These are phyloP conservation scores for Boletus pseudo-olivaceus DNA, from an alignment of 768 basidiomycete species.

Conservation along the genomic window DNA sequence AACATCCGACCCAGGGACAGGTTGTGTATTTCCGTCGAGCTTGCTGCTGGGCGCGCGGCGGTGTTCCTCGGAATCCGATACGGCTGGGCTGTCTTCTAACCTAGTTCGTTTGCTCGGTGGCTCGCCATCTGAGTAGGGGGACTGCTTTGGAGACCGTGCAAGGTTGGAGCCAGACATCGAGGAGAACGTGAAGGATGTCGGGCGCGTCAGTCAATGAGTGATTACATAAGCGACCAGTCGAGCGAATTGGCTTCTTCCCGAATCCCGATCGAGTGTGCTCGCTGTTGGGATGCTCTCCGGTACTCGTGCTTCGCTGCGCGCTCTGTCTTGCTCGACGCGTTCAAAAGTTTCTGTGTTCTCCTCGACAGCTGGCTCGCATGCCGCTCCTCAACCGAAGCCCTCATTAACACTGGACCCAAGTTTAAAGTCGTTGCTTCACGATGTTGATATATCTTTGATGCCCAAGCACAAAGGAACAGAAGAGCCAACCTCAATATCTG, in stretches of 20 bases:
- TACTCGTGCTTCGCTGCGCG: conserved; percentile 23
- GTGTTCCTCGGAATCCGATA: conserved; percentile 26
- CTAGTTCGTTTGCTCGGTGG: conserved; percentile 32
- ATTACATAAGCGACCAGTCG: conserved; percentile 21
- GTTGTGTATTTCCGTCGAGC: conserved; percentile 30
- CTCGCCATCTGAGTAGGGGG: conserved; percentile 12
- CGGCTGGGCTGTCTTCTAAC: conserved; percentile 13
- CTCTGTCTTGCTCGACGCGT: conserved; percentile 22
- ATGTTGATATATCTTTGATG: conserved; percentile 62
- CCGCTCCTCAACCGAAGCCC: conserved; percentile 48
- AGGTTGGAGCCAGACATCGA: conserved; percentile 14
- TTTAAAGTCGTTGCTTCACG: conserved; percentile 56
- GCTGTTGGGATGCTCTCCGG: conserved; percentile 20
- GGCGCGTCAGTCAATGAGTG: not conserved
- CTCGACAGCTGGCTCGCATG: conserved; percentile 29
- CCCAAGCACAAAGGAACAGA: conserved; percentile 33
- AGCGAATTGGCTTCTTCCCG: not conserved
- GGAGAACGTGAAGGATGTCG: not conserved
- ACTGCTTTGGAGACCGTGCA: conserved; percentile 6
- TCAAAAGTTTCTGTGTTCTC: conserved; percentile 26
- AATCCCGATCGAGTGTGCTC: not conserved
- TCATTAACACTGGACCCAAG: conserved; percentile 65
- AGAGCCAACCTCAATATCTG: conserved; percentile 18
- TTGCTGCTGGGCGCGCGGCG: conserved; percentile 17
- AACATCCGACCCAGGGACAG: conserved; percentile 18